Evolutionary conservation across 176 grass and related monocot species (phyloP).

Genomic region (barley (Hordeum vulgare)): DNA sequence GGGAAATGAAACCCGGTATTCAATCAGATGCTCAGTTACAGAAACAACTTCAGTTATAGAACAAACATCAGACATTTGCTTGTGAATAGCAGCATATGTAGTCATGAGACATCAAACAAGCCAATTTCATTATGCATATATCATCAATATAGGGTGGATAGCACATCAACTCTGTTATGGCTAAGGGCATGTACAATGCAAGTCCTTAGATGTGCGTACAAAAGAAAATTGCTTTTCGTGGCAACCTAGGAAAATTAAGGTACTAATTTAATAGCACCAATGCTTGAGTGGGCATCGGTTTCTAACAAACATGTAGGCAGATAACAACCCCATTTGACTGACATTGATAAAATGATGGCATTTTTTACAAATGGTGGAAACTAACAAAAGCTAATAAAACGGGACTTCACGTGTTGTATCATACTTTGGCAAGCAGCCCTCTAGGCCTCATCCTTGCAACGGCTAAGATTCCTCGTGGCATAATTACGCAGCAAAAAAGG

Average conservation of each 20-base stretch:
- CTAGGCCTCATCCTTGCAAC: slow-evolving; percentile 78
- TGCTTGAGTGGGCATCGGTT: neutral
- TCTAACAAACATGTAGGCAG: neutral
- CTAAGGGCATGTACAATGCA: neutral
- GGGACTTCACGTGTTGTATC: slow-evolving; percentile 52
- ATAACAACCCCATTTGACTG: neutral
- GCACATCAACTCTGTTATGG: neutral
- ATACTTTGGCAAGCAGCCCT: slow-evolving; percentile 47
- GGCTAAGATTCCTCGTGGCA: slow-evolving; percentile 51
- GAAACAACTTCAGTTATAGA: neutral
- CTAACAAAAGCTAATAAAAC: neutral
- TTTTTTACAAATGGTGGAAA: slow-evolving; percentile 3
- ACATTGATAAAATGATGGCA: neutral
- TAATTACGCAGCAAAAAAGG: slow-evolving; percentile 75
- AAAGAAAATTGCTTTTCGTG: neutral
- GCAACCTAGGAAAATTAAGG: neutral
- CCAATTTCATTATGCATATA: neutral
- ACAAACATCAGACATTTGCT: neutral
- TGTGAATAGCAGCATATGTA: neutral
- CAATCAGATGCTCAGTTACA: neutral
- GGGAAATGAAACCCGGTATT: neutral
- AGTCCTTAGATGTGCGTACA: neutral
- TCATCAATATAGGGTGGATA: slow-evolving; percentile 4
- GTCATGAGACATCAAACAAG: slow-evolving; percentile 27
- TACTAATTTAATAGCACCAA: neutral